phyloP scores from a whole-genome alignment of 495 filamentous ascomycete genomes.

The Cladorrhinum samala region DNA sequence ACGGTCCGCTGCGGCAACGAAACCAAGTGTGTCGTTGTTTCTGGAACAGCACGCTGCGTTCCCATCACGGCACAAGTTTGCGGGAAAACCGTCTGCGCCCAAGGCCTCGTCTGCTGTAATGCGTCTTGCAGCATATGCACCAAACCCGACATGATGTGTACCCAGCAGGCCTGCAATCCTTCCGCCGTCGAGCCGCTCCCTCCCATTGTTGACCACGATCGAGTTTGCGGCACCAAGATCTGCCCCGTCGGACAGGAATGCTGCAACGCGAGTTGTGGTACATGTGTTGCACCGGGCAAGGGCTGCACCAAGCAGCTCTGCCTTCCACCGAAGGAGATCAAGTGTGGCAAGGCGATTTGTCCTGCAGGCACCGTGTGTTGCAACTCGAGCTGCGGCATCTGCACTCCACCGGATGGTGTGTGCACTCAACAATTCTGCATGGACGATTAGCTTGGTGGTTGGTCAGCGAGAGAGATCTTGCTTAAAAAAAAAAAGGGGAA shows the following conservation, averaged over 20 bases:
- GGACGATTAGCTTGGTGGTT: neutral
- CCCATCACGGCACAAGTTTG: constrained; percentile 5
- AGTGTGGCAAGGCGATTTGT: constrained; percentile 12
- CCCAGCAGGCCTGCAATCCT: constrained; percentile 11
- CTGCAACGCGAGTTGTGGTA: constrained; percentile 24
- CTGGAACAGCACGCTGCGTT: constrained; percentile 13
- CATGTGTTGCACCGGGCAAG: constrained; percentile 13
- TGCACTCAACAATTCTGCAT: constrained; percentile 8
- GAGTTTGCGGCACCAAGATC: constrained; percentile 11
- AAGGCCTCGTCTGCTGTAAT: constrained; percentile 19
- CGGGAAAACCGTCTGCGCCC: constrained; percentile 10
- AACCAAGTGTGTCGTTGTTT: constrained; percentile 12
- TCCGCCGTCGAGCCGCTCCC: neutral
- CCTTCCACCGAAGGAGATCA: neutral
- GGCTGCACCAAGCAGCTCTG: constrained; percentile 20
- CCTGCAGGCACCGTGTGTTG: neutral
- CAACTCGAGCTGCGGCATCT: constrained; percentile 15
- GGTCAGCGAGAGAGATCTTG: neutral
- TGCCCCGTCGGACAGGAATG: constrained; percentile 15
- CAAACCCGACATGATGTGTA: constrained; percentile 18
- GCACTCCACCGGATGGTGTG: constrained; percentile 3
- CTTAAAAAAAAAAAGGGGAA: neutral
- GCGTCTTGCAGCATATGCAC: constrained; percentile 17
- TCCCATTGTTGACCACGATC: neutral
- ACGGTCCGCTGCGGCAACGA: constrained; percentile 12